Conservation (phyloP, 1,284 basidiomycete genomes). For the Fomitopsis pinicola region DNA sequence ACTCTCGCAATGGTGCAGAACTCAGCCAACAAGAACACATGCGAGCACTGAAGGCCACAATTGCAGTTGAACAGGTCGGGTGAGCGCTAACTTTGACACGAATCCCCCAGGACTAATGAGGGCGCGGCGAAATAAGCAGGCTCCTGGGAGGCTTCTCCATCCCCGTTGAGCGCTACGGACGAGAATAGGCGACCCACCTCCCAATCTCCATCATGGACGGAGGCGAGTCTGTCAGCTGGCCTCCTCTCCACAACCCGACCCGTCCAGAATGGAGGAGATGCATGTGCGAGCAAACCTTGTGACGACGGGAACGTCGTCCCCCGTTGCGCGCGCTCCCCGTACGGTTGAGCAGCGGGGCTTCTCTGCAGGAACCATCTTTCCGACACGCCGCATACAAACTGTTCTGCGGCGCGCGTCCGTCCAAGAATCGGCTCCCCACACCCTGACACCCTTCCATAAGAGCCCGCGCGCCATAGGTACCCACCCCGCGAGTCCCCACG, state of each 20-base stretch:
- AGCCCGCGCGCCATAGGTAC: background rate
- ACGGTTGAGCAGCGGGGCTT: background rate
- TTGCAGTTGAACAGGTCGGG: background rate
- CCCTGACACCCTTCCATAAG: background rate
- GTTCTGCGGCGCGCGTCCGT: background rate
- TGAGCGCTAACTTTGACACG: background rate
- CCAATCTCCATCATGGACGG: background rate
- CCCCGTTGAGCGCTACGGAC: background rate
- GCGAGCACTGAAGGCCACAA: background rate
- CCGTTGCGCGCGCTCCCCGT: background rate
- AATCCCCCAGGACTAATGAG: background rate
- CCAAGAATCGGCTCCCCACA: background rate
- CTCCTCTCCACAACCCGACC: background rate
- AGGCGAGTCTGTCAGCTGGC: background rate
- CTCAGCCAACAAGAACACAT: no score
- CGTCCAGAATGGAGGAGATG: background rate
- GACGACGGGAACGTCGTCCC: background rate
- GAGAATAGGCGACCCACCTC: background rate
- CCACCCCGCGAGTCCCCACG: background rate
- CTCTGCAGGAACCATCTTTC: slow-evolving; percentile 1
- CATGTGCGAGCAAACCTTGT: background rate
- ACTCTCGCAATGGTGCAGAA: no score
- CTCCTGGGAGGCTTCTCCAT: background rate
- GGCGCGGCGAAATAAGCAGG: background rate
- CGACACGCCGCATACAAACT: background rate